Percentiles rank a stretch among this genome's conserved stretches.
These are phyloP conservation scores for Cairneyella variabilis DNA, from an alignment of 495 filamentous ascomycete genomes.

Conservation along the genomic window DNA sequence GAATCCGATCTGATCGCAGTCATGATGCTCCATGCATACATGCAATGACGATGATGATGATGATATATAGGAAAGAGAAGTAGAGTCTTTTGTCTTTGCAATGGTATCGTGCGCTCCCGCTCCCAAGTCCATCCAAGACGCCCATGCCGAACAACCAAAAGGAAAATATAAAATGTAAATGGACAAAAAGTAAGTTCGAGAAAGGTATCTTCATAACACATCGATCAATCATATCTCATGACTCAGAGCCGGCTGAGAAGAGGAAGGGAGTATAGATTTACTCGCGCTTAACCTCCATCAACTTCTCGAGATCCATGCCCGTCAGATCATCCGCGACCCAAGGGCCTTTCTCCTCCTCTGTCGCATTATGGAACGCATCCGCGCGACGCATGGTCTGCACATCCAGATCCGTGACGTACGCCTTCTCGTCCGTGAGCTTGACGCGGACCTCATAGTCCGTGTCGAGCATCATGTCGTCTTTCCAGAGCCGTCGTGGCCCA, in stretches of 20 bases:
- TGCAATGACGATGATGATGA: too few species aligned
- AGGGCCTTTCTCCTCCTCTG: conserved; percentile 77
- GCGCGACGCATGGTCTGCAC: conserved; percentile 84
- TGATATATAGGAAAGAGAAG: conserved; percentile 11
- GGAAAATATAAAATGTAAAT: conserved; percentile 1
- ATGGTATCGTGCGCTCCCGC: conserved; percentile 24
- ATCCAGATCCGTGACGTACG: conserved; percentile 91
- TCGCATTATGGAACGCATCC: conserved; percentile 71
- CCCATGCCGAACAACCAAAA: conserved; percentile 6
- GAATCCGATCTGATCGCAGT: too few species aligned
- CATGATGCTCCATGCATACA: too few species aligned
- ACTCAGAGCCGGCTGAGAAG: too few species aligned
- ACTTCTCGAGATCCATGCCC: conserved; percentile 25
- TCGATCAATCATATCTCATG: conserved; percentile 8
- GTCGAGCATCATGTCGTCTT: conserved; percentile 99
- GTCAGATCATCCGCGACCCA: conserved; percentile 45
- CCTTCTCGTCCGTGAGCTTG: conserved; percentile 63
- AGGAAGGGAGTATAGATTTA: conserved; percentile 4
- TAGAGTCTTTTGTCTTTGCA: conserved; percentile 21
- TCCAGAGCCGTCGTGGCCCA: conserved; percentile 81
- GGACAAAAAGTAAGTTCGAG: conserved; percentile 5
- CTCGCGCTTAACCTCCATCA: conserved; percentile 28
- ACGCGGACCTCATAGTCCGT: conserved; percentile 91
- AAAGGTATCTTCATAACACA: conserved; percentile 20
- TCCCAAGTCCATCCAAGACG: too few species aligned